Evolutionary conservation across 768 basidiomycete genomes (phyloP).

Genomic region (Paxillus involutus): DNA sequence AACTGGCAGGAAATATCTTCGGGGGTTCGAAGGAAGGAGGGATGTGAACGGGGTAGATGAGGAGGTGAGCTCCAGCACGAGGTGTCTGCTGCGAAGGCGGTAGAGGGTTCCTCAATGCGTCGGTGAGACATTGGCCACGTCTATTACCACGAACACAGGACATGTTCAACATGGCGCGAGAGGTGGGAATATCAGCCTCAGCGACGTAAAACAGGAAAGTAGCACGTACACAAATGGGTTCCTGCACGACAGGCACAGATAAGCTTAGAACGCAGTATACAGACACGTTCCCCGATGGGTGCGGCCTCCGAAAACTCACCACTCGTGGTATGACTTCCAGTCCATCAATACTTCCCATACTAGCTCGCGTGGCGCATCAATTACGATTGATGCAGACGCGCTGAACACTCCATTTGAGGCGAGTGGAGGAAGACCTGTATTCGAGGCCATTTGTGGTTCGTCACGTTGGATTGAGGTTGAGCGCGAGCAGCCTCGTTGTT

Average conservation of each 20-base stretch:
- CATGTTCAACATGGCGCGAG: not conserved
- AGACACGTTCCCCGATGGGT: not conserved
- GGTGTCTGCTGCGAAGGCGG: conserved; percentile 46
- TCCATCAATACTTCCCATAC: conserved; percentile 65
- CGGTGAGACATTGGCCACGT: conserved; percentile 48
- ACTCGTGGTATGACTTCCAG: conserved; percentile 61
- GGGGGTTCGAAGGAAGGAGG: conserved; percentile 55
- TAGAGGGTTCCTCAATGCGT: conserved; percentile 40
- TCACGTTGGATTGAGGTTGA: not conserved
- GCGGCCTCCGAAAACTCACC: conserved; percentile 38
- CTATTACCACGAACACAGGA: conserved; percentile 26
- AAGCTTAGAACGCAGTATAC: not conserved
- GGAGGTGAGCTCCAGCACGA: conserved; percentile 45
- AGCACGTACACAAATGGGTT: conserved; percentile 62
- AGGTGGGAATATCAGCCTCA: not conserved
- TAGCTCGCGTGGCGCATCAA: conserved; percentile 59
- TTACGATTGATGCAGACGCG: conserved; percentile 44
- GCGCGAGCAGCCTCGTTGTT: no score
- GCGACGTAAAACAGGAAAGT: not conserved
- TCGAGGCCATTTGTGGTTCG: not conserved
- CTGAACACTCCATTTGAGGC: conserved; percentile 45
- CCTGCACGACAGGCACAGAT: conserved; percentile 36
- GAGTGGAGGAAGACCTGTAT: conserved; percentile 38
- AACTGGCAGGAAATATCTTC: conserved; percentile 31
- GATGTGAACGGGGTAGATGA: conserved; percentile 54